Percentiles rank a stretch among this genome's conserved stretches.
Conservation (phyloP, 257 asterid genomes). For the Penstemon davidsonii region DNA sequence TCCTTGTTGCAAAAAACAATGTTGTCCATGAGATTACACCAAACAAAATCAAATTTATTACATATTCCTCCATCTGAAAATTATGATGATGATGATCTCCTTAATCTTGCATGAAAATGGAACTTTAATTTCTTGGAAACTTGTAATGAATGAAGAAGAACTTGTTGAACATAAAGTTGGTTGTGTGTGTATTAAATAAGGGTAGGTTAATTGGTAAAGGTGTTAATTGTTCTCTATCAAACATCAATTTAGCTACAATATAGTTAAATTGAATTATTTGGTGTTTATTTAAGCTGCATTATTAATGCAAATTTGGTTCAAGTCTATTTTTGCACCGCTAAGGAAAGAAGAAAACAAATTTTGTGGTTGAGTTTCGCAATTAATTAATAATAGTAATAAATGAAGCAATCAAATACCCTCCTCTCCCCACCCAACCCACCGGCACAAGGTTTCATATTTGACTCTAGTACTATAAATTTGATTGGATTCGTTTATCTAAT, state of each 20-base stretch:
- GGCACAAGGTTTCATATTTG: too few relatives aligned
- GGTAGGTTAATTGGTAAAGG: neutral
- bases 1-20: conserved; percentile 47
- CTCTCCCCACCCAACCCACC: too few relatives aligned
- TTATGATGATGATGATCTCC: neutral
- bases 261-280: too few relatives aligned
- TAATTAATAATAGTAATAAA: neutral
- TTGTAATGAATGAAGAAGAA: neutral
- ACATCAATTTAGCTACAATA: neutral
- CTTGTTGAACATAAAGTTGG: neutral
- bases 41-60: conserved; percentile 36
- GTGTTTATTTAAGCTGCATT: too few relatives aligned
- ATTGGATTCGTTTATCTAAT: too few relatives aligned
- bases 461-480: too few relatives aligned
- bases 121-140: neutral
- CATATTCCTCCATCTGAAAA: conserved; percentile 55
- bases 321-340: too few relatives aligned
- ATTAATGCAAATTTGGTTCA: too few relatives aligned
- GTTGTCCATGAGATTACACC: conserved; percentile 70
- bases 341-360: neutral
- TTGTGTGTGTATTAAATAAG: neutral
- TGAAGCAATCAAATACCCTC: too few relatives aligned
- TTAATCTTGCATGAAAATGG: too few relatives aligned
- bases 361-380: neutral
- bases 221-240: neutral